Evolutionary conservation across 257 asterid genomes (phyloP), one percentile per base, ranked within the genome.

Genomic region (Nicotiana knightiana): DNA sequence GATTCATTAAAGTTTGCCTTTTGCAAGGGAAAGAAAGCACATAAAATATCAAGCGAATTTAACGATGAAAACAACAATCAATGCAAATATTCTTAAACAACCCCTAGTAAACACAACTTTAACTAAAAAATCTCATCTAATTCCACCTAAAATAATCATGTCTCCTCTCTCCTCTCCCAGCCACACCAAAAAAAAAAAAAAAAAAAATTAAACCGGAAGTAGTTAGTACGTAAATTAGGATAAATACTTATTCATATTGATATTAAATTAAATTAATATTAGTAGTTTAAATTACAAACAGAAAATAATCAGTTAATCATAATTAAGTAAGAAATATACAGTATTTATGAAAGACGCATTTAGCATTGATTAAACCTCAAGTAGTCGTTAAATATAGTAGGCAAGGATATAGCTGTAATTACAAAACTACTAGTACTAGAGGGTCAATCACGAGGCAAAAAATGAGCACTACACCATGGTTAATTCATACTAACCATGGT

Each of bases 401-500:
- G 5, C 1, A 63, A 64, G 84, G 91, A 89, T 82, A 87, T 10
- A 1, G 24, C 3, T 11, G 87, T 82, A 88, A 87, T 81, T 83
- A 75, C 53, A 46, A 10, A 58, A 30, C 37, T n/a, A 2, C 18
- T 8, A 63, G 26, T n/a, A 2, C 18, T 8, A 63, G 26, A 53
- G 66, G 35, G 81, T 76, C 61, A 66, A 53, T 16, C 76, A 48
- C 67, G 39, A 71, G 26, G 46, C 54, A 13, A 28, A 66, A 5
- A 37, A 81, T 55, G 71, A 84, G 63, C 67, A 62, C 7, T 2
- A 12, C 86, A 89, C 88, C 87, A 71, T 83, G 83, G 92, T 85
- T 82, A 80, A 82, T 55, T 85, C 4, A 48, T 57, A 75, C 64
- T 48, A 80, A 66, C 85, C 28, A 53, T 59, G 81, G 91, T 88